Conservation (phyloP, 345 rosid genomes). For the Eucalyptus rudis region DNA sequence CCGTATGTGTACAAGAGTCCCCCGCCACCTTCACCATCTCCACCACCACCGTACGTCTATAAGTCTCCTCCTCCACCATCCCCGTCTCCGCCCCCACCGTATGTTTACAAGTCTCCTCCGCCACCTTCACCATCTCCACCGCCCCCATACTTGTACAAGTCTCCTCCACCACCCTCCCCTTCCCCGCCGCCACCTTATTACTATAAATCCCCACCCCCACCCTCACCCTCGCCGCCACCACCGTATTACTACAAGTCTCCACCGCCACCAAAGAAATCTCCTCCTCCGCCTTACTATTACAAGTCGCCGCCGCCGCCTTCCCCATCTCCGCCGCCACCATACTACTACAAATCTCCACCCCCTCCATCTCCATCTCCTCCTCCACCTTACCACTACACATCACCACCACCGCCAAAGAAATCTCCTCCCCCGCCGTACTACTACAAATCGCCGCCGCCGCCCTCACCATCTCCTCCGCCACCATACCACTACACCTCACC, state of each 20-base stretch:
- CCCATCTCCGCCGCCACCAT: constrained; percentile 1
- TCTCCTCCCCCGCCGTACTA: constrained; percentile 20
- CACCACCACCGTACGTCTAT: constrained; percentile 19
- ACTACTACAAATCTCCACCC: constrained; percentile 19
- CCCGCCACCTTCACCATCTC: constrained; percentile 9
- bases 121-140: constrained; percentile 18
- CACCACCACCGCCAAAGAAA: constrained; percentile 37
- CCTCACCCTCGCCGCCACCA: background rate
- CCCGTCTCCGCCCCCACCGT: constrained; percentile 18
- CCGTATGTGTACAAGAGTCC: constrained; percentile 24
- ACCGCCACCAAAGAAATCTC: background rate
- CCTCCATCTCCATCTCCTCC: constrained; percentile 45
- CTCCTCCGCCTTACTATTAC: constrained; percentile 7
- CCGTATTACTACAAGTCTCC: constrained; percentile 6
- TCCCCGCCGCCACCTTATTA: constrained; percentile 19
- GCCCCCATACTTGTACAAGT: constrained; percentile 6
- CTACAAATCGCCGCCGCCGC: constrained; percentile 21
- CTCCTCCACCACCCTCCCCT: constrained; percentile 6
- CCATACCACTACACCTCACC: constrained; percentile 24
- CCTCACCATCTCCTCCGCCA: constrained; percentile 15
- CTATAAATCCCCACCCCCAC: constrained; percentile 19
- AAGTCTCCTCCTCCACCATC: constrained; percentile 36
- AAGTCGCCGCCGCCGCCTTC: constrained; percentile 10
- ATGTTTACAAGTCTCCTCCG: constrained; percentile 38
- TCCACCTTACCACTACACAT: constrained; percentile 25